These are phyloP conservation scores for Lonicera japonica DNA, from an alignment of 129 eudicot genomes.

Conservation along the genomic window DNA sequence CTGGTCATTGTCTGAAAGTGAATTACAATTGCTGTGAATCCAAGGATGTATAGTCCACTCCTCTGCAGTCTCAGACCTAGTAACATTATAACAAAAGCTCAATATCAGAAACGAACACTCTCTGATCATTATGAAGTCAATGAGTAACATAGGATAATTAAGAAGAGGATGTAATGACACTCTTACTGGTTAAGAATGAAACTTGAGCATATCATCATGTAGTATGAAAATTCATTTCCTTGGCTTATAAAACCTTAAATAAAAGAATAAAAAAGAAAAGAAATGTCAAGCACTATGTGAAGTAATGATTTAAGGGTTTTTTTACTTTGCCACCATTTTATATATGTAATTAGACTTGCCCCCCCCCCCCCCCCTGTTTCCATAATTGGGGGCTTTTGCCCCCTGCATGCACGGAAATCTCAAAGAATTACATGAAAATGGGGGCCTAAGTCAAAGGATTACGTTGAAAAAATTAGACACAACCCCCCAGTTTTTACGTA, in stretches of 20 bases:
- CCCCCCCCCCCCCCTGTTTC: no score
- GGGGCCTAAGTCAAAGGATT: no score
- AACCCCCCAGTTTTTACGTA: no score
- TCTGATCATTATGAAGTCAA: background rate
- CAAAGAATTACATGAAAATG: no score
- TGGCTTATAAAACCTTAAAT: conserved; percentile 74
- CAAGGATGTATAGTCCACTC: conserved; percentile 96
- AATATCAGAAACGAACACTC: conserved; percentile 9
- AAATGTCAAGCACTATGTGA: conserved; percentile 10
- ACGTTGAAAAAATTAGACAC: no score
- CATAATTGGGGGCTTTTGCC: no score
- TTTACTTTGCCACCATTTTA: no score
- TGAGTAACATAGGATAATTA: conserved; percentile 4
- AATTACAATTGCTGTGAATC: conserved; percentile 96
- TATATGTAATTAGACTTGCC: no score
- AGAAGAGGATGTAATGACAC: conserved; percentile 4
- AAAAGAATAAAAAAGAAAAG: conserved; percentile 5
- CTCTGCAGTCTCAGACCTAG: conserved; percentile 52
- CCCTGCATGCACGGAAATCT: no score
- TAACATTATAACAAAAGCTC: background rate
- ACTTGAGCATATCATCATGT: conserved; percentile 99
- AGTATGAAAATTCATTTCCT: conserved; percentile 98
- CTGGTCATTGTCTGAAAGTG: conserved; percentile 77
- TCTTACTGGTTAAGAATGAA: conserved; percentile 82
- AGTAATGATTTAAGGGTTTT: background rate